Percentiles rank a stretch among this genome's conserved stretches.
Conservation (phyloP, 257 asterid genomes). For the Nicotiana otophora region DNA sequence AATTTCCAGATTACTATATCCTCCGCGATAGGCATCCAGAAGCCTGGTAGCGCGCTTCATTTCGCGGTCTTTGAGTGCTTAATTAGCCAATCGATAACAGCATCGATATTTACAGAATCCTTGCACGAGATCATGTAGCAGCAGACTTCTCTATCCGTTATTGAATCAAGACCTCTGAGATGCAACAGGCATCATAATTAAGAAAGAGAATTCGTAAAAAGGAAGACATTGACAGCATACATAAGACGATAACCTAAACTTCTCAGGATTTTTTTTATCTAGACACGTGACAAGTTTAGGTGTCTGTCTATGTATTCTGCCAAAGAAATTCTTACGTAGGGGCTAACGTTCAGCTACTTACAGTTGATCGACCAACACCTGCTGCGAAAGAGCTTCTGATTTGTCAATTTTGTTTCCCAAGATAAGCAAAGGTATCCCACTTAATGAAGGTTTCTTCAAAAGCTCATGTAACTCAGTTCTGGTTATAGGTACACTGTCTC, state of each 20-base stretch:
- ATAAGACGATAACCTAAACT: background rate
- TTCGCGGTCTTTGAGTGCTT: slow-evolving; percentile 69
- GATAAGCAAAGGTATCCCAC: slow-evolving; percentile 73
- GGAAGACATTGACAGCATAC: background rate
- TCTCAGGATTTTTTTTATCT: background rate
- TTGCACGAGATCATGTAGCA: slow-evolving; percentile 96
- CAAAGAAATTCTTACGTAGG: background rate
- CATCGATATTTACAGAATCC: slow-evolving; percentile 71
- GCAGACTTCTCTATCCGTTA: slow-evolving; percentile 80
- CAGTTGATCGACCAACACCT: slow-evolving; percentile 74
- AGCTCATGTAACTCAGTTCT: slow-evolving; percentile 73
- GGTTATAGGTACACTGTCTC: slow-evolving; percentile 81
- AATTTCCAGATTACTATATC: background rate
- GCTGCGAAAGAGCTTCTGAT: slow-evolving; percentile 80
- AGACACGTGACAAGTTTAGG: background rate
- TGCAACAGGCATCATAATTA: background rate
- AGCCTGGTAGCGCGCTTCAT: slow-evolving; percentile 15
- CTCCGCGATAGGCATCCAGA: background rate
- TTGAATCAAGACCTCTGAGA: slow-evolving; percentile 50
- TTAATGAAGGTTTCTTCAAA: slow-evolving; percentile 62
- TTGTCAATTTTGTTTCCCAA: slow-evolving; percentile 90
- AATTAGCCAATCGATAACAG: slow-evolving; percentile 81
- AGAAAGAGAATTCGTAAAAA: background rate
- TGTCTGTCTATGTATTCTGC: background rate
- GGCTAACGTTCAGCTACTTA: slow-evolving; percentile 28